Percentiles rank a stretch among this genome's conserved stretches.
Evolutionary conservation across 352 stramenopile species (phyloP).

Genomic region (Globisporangium middletonii): DNA sequence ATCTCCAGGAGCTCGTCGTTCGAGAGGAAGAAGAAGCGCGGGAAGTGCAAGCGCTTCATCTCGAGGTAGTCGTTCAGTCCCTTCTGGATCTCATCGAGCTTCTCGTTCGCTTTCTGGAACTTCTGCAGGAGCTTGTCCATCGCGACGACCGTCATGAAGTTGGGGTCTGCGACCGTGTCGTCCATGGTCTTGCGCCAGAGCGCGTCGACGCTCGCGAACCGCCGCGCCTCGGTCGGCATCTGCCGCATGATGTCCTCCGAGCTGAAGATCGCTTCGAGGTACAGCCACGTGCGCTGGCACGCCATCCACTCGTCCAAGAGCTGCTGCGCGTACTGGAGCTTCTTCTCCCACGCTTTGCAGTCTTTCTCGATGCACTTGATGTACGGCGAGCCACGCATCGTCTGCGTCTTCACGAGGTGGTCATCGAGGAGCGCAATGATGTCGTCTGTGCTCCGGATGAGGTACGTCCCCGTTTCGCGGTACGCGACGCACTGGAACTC

Average conservation of each 20-base stretch:
- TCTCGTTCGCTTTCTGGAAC: conserved; percentile 91
- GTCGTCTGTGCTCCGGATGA: conserved; percentile 85
- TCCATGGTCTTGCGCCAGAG: conserved; percentile 92
- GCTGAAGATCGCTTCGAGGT: conserved; percentile 95
- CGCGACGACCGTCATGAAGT: conserved; percentile 85
- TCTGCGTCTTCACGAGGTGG: conserved; percentile 94
- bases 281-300: conserved; percentile 94
- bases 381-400: conserved; percentile 92
- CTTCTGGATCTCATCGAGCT: conserved; percentile 94
- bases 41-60: conserved; percentile 91
- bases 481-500: conserved; percentile 92
- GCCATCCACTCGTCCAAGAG: conserved; percentile 94
- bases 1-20: conserved; percentile 94
- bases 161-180: conserved; percentile 83
- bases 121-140: conserved; percentile 90
- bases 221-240: conserved; percentile 89
- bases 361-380: conserved; percentile 93
- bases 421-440: conserved; percentile 92
- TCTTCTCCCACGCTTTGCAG: conserved; percentile 87
- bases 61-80: conserved; percentile 92
- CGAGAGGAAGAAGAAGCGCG: conserved; percentile 94
- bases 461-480: conserved; percentile 89
- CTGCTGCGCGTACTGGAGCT: conserved; percentile 84
- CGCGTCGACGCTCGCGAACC: conserved; percentile 86
- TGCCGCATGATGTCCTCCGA: conserved; percentile 95